A percentile compares a stretch with the other conserved stretches of the same genome.
These are phyloP conservation scores for Fusarium sterilihyphosum DNA, from an alignment of 2,329 filamentous ascomycete species.

Conservation along the genomic window DNA sequence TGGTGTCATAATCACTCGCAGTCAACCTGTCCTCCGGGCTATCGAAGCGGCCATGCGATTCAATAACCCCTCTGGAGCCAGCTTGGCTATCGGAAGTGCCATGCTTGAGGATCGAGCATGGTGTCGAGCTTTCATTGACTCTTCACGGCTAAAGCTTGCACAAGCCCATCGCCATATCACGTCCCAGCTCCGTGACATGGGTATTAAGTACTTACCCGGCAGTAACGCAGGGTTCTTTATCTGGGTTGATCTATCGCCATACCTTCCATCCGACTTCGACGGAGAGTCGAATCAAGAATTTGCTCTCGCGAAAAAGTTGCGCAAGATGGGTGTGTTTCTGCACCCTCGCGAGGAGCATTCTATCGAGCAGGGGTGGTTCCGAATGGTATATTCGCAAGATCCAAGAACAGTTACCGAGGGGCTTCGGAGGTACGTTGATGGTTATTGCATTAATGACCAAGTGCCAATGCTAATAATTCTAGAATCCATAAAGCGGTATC, in stretches of 20 bases:
- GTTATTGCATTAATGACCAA: not conserved
- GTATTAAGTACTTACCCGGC: conserved; percentile 55
- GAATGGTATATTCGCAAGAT: conserved; percentile 61
- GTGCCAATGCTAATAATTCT: conserved; percentile 2
- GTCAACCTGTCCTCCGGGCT: conserved; percentile 45
- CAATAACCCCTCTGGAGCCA: conserved; percentile 57
- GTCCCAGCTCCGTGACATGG: conserved; percentile 49
- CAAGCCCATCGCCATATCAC: conserved; percentile 54
- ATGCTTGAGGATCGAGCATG: conserved; percentile 59
- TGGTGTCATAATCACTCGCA: conserved; percentile 58
- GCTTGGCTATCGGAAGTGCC: conserved; percentile 54
- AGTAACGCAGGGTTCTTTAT: conserved; percentile 69
- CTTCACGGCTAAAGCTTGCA: conserved; percentile 52
- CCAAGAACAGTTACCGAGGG: conserved; percentile 50
- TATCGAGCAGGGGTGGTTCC: conserved; percentile 61
- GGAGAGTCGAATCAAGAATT: conserved; percentile 53
- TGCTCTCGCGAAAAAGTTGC: conserved; percentile 54
- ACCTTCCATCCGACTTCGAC: conserved; percentile 46
- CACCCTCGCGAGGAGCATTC: conserved; percentile 59
- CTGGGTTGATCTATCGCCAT: conserved; percentile 61
- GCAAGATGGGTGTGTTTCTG: conserved; percentile 60
- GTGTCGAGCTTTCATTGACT: conserved; percentile 55
- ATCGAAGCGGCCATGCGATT: conserved; percentile 56
- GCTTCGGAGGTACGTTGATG: conserved; percentile 45
- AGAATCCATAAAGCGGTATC: conserved; percentile 29